phyloP scores from a whole-genome alignment of 2,329 filamentous ascomycete species.

The Fonsecaea monophora region DNA sequence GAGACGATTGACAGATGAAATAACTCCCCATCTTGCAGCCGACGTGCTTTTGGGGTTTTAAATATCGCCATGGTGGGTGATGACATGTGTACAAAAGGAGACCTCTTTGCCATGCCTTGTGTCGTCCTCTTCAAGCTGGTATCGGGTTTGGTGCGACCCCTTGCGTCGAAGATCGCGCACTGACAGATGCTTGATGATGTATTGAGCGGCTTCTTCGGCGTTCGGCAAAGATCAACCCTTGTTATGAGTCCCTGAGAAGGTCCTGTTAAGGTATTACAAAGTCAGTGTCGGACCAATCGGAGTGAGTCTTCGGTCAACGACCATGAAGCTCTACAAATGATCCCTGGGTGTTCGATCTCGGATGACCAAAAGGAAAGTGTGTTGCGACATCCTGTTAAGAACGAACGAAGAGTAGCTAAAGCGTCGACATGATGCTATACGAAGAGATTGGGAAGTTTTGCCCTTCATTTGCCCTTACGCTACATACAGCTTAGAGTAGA shows the following conservation, averaged over 20 bases:
- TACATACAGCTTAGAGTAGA: too few species aligned
- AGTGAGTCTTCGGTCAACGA: neutral
- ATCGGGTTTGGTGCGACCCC: neutral
- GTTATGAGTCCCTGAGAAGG: neutral
- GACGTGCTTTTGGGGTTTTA: neutral
- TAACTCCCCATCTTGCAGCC: neutral
- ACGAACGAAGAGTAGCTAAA: neutral
- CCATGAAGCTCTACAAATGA: neutral
- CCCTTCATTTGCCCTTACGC: neutral
- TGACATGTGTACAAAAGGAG: neutral
- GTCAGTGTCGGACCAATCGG: neutral
- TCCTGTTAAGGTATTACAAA: neutral
- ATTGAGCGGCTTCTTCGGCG: neutral
- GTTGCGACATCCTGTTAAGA: neutral
- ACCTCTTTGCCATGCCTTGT: neutral
- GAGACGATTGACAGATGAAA: too few species aligned
- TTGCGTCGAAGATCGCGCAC: neutral
- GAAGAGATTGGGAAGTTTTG: neutral
- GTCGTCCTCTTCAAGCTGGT: neutral
- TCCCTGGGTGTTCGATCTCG: neutral
- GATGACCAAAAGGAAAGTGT: neutral
- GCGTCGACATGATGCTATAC: neutral
- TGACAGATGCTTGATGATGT: neutral
- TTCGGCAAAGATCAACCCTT: neutral
- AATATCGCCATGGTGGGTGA: neutral